A percentile compares a stretch with the other conserved stretches of the same genome.
Evolutionary conservation across 805 yeast genomes (phyloP).

Genomic region (Candida maesae): DNA sequence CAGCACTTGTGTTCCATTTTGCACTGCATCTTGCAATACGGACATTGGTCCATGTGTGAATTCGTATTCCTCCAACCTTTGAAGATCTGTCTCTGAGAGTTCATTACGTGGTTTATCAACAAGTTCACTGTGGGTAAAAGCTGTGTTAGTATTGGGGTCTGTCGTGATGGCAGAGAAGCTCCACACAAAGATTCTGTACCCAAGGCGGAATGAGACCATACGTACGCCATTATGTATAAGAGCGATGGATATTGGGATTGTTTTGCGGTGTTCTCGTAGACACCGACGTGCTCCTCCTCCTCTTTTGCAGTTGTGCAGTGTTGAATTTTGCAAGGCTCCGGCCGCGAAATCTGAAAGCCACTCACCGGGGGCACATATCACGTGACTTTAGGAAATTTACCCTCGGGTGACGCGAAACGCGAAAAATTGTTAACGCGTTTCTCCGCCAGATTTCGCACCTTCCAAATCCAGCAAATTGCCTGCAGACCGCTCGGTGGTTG

Average conservation of each 20-base stretch:
- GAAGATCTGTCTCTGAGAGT: conserved; percentile 73
- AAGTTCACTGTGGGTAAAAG: conserved; percentile 50
- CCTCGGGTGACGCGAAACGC: conserved; percentile 4
- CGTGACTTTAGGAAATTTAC: no score
- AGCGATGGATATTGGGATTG: neutral
- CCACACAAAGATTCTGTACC: no score
- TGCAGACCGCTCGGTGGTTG: conserved; percentile 6
- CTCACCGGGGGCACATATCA: no score
- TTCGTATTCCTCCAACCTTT: conserved; percentile 83
- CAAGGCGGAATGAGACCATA: no score
- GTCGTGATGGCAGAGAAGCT: no score
- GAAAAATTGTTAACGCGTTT: conserved; percentile 1
- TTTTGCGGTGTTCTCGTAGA: neutral
- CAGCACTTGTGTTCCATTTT: conserved; percentile 69
- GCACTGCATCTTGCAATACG: conserved; percentile 77
- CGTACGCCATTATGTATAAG: conserved; percentile 21
- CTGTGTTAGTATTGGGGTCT: conserved; percentile 10
- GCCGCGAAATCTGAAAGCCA: neutral
- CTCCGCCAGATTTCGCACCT: neutral
- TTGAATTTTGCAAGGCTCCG: no score
- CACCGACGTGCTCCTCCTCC: neutral
- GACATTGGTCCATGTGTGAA: conserved; percentile 89
- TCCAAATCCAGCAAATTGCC: conserved; percentile 16
- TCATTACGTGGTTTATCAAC: conserved; percentile 75
- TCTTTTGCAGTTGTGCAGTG: no score